Conservation (phyloP, 2,329 filamentous ascomycete genomes). For the Ceratocystis cacaofunesta region DNA sequence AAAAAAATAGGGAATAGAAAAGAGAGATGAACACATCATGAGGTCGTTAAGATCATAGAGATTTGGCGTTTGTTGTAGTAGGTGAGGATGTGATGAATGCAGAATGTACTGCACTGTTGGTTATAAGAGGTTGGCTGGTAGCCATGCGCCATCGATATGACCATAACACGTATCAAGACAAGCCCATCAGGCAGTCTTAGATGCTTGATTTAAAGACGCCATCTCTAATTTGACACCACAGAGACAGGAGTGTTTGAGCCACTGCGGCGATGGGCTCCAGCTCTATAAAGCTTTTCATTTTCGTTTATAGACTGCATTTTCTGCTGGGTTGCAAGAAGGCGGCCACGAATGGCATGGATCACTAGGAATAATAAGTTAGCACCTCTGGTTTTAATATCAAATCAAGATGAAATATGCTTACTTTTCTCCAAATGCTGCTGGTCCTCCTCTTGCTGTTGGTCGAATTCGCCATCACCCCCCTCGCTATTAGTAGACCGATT, state of each 20-base stretch:
- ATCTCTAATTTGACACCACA: conserved; percentile 10
- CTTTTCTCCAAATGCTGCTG: conserved; percentile 58
- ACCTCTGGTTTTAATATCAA: too few relatives aligned
- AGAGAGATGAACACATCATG: conserved; percentile 6
- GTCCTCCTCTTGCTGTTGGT: conserved; percentile 45
- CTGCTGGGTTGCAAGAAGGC: conserved; percentile 5
- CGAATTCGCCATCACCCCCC: conserved; percentile 20
- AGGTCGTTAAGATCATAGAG: conserved; percentile 1
- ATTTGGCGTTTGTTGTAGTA: not conserved
- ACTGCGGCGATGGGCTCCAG: conserved; percentile 12
- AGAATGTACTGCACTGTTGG: not conserved
- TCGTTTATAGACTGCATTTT: conserved; percentile 11
- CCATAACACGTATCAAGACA: not conserved
- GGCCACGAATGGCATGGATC: conserved; percentile 9
- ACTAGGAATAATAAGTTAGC: not conserved
- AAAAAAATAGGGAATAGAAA: not conserved
- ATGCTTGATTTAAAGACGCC: not conserved
- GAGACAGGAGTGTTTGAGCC: conserved; percentile 16
- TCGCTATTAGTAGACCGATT: conserved; percentile 27
- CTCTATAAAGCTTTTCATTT: conserved; percentile 3
- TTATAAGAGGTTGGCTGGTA: not conserved
- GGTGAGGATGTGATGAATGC: not conserved
- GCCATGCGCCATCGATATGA: not conserved
- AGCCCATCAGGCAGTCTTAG: not conserved
- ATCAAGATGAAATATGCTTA: conserved; percentile 29